Evolutionary conservation across 768 basidiomycete genomes (phyloP).

Genomic region (Melanogaster broomeanus): DNA sequence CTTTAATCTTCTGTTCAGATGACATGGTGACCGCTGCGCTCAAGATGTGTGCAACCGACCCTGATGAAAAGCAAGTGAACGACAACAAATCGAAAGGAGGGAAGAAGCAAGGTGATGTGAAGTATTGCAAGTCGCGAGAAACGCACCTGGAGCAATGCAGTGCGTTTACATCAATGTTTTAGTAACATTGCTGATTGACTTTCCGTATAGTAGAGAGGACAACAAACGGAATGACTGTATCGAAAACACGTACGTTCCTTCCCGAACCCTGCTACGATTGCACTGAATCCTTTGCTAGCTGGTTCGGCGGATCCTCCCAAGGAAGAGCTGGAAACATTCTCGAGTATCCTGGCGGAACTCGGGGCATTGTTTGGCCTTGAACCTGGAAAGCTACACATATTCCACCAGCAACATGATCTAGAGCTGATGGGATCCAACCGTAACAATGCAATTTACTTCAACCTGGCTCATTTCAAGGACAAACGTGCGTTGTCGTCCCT

Average conservation of each 20-base stretch:
- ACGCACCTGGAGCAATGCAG: conserved; percentile 8
- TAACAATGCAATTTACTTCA: conserved; percentile 12
- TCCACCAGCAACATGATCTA: conserved; percentile 4
- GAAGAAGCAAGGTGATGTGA: conserved; percentile 11
- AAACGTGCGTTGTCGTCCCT: conserved; percentile 7
- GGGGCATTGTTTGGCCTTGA: conserved; percentile 4
- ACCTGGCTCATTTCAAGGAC: conserved; percentile 12
- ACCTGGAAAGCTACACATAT: conserved; percentile 8
- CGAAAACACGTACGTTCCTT: conserved; percentile 1
- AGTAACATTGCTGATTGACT: neutral
- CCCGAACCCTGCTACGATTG: neutral
- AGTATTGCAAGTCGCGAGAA: conserved; percentile 8
- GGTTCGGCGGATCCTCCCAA: conserved; percentile 1
- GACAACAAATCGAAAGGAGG: conserved; percentile 4
- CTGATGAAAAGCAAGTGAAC: neutral
- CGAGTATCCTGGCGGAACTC: conserved; percentile 1
- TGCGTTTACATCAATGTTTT: neutral
- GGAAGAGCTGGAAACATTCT: conserved; percentile 6
- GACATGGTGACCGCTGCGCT: conserved; percentile 5
- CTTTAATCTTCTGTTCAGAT: neutral
- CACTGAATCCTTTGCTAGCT: neutral
- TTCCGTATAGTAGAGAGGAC: neutral
- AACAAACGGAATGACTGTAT: conserved; percentile 2
- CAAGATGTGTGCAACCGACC: conserved; percentile 1
- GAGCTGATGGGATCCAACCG: conserved; percentile 20